A percentile compares a stretch with the other conserved stretches of the same genome.
Conservation (phyloP, 2,329 filamentous ascomycete species). For the Neonectria coccinea region DNA sequence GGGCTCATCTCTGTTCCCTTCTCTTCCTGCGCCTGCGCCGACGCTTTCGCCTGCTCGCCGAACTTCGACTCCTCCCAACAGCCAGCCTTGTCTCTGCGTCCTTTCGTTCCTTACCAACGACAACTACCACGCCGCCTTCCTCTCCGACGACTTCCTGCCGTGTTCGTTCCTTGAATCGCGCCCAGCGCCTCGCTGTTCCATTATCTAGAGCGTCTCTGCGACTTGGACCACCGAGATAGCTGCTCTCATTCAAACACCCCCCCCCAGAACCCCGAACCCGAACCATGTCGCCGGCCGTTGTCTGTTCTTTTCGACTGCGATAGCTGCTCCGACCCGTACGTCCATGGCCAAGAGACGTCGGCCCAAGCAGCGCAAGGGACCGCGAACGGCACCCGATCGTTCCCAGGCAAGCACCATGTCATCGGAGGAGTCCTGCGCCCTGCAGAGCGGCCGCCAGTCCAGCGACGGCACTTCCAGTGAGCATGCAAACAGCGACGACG, state of each 20-base stretch:
- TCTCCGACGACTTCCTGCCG: not conserved
- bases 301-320: slow-evolving; percentile 34
- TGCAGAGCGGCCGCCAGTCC: slow-evolving; percentile 48
- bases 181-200: not conserved
- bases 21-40: slow-evolving; percentile 12
- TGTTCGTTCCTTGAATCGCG: not conserved
- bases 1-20: slow-evolving; percentile 16
- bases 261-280: slow-evolving; percentile 27
- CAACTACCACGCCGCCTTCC: not conserved
- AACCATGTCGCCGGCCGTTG: slow-evolving; percentile 41
- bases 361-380: slow-evolving; percentile 45
- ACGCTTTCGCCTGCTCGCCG: not conserved
- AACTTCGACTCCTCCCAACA: slow-evolving; percentile 5
- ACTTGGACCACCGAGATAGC: slow-evolving; percentile 8
- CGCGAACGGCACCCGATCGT: slow-evolving; percentile 38
- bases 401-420: slow-evolving; percentile 48
- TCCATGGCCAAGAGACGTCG: slow-evolving; percentile 54
- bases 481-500: slow-evolving; percentile 50
- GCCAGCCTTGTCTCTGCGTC: slow-evolving; percentile 2
- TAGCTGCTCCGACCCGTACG: slow-evolving; percentile 31
- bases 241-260: slow-evolving; percentile 30
- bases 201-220: slow-evolving; percentile 2
- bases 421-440: slow-evolving; percentile 47
- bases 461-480: slow-evolving; percentile 51
- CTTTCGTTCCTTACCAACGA: not conserved